These are phyloP conservation scores for Aureobasidium sp. DNA, from an alignment of 2,329 filamentous ascomycete genomes.

Conservation along the genomic window DNA sequence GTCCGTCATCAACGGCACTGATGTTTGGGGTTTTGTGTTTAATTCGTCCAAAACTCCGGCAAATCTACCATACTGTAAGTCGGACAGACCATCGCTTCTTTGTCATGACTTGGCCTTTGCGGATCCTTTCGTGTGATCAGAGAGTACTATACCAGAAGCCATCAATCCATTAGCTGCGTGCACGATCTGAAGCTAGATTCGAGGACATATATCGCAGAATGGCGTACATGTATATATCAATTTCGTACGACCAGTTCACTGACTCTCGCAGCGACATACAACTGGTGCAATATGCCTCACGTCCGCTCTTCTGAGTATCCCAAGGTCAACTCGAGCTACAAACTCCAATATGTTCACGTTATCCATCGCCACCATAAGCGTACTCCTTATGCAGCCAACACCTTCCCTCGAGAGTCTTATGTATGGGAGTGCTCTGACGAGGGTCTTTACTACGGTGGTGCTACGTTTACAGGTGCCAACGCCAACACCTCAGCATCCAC, in stretches of 20 bases:
- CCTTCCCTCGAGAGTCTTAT: constrained; percentile 65
- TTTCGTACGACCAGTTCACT: neutral
- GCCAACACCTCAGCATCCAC: constrained; percentile 45
- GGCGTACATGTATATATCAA: neutral
- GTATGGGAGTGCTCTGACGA: constrained; percentile 65
- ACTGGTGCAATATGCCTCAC: constrained; percentile 86
- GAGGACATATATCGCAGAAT: neutral
- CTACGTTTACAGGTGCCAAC: constrained; percentile 36
- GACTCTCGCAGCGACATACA: constrained; percentile 44
- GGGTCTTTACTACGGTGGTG: constrained; percentile 60
- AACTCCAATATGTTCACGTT: constrained; percentile 68
- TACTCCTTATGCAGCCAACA: constrained; percentile 70
- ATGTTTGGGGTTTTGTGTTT: constrained; percentile 67
- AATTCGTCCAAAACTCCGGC: constrained; percentile 55
- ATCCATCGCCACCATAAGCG: constrained; percentile 81
- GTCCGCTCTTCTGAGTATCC: constrained; percentile 60
- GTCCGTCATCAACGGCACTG: constrained; percentile 48
- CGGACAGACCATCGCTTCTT: neutral
- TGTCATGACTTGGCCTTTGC: neutral
- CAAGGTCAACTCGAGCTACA: constrained; percentile 43
- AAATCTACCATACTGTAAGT: constrained; percentile 39
- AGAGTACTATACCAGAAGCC: neutral
- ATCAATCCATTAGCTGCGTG: neutral
- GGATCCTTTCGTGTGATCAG: neutral
- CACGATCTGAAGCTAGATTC: neutral